phyloP scores from a whole-genome alignment of 495 filamentous ascomycete species.

The Trichoderma gamsii region DNA sequence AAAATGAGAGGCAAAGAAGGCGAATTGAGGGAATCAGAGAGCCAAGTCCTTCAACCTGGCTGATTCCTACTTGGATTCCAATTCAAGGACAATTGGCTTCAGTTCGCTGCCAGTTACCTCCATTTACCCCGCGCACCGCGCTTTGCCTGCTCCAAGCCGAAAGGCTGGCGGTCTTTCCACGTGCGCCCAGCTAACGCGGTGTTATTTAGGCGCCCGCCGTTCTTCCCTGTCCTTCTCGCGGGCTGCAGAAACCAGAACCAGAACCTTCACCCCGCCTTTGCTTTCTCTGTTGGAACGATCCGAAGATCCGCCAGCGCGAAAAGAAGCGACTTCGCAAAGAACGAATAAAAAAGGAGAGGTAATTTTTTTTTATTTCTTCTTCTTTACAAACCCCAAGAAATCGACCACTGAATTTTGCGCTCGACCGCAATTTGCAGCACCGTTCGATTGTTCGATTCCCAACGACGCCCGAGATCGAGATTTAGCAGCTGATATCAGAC shows the following conservation, averaged over 20 bases:
- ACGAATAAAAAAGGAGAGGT: too few species aligned
- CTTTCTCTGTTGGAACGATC: neutral
- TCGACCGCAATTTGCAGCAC: too few species aligned
- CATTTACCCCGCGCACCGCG: neutral
- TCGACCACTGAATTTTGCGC: too few species aligned
- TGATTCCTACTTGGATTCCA: neutral
- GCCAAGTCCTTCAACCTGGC: neutral
- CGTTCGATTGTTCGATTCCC: too few species aligned
- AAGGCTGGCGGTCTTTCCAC: too few species aligned
- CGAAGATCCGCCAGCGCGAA: slow-evolving; percentile 3
- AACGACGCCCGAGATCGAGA: neutral
- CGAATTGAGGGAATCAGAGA: neutral
- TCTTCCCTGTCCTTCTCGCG: neutral
- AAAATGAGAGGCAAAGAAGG: neutral
- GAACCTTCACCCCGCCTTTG: neutral
- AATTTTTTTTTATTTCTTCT: too few species aligned
- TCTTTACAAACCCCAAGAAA: too few species aligned
- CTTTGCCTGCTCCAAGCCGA: too few species aligned
- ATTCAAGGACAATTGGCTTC: neutral
- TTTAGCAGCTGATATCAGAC: neutral
- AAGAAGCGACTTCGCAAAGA: neutral
- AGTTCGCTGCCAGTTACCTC: neutral
- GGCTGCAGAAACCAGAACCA: neutral
- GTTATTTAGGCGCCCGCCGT: slow-evolving; percentile 3
- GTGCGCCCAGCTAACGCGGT: too few species aligned